Conservation (phyloP, 768 basidiomycete genomes). For the Sporobolomyces pararoseus region DNA sequence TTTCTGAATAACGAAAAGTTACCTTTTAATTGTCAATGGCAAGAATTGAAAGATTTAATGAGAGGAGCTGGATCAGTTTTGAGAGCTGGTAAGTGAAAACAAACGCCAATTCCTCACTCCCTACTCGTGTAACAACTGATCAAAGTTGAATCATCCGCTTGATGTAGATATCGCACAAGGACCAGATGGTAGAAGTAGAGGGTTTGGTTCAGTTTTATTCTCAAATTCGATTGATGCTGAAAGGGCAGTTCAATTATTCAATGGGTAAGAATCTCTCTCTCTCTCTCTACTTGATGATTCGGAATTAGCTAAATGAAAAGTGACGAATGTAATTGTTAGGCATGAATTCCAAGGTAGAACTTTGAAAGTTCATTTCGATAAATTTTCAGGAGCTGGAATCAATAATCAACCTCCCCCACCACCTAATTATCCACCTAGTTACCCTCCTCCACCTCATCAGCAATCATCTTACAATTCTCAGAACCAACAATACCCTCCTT, state of each 20-base stretch:
- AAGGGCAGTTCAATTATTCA: conserved; percentile 77
- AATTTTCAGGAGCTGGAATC: conserved; percentile 52
- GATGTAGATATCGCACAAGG: conserved; percentile 71
- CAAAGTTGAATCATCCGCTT: neutral
- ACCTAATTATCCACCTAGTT: neutral
- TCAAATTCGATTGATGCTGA: conserved; percentile 78
- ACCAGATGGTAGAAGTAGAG: conserved; percentile 79
- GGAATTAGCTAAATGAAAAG: too few relatives aligned
- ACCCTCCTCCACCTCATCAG: neutral
- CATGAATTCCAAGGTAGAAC: conserved; percentile 81
- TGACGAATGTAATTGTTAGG: too few relatives aligned
- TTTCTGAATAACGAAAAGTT: conserved; percentile 55
- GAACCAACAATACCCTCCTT: neutral
- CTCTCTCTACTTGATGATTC: too few relatives aligned
- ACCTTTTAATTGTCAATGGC: conserved; percentile 94
- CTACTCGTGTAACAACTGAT: neutral
- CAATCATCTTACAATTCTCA: neutral
- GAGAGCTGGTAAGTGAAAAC: conserved; percentile 58
- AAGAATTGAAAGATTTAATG: conserved; percentile 94
- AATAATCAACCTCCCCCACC: conserved; percentile 5
- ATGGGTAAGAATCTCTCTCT: conserved; percentile 62
- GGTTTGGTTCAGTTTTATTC: conserved; percentile 88
- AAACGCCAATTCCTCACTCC: neutral
- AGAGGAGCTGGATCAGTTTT: conserved; percentile 83
- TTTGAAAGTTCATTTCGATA: conserved; percentile 88